Conservation (phyloP, 2,329 filamentous ascomycete species). For the Apiospora rasikravindrae region DNA sequence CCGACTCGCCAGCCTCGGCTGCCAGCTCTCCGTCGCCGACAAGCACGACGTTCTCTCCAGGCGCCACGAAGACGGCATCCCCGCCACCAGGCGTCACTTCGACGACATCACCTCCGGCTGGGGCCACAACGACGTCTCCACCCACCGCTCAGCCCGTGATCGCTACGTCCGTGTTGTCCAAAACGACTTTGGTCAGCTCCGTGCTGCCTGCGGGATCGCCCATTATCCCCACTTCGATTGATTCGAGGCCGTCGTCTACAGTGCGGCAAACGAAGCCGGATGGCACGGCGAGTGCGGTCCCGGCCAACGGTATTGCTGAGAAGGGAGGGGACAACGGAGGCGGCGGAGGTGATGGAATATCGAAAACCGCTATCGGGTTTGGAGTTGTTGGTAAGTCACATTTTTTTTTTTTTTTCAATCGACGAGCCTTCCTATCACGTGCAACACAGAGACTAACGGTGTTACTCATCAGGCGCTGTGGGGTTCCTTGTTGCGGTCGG, state of each 20-base stretch:
- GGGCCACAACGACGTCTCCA: not conserved
- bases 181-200: not conserved
- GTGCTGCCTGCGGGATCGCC: not conserved
- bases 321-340: not conserved
- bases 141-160: not conserved
- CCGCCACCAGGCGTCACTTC: not conserved
- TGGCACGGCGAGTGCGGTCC: not conserved
- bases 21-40: not conserved
- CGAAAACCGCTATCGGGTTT: slow-evolving; percentile 11
- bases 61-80: not conserved
- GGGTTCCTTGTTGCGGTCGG: slow-evolving; percentile 5
- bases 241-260: not conserved
- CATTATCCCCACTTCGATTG: not conserved
- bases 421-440: not conserved
- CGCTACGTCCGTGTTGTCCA: not conserved
- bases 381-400: slow-evolving; percentile 7
- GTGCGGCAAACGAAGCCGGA: not conserved
- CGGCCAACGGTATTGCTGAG: not conserved
- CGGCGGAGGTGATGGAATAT: not conserved
- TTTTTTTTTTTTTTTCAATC: too few relatives aligned
- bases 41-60: not conserved
- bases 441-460: not conserved
- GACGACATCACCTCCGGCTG: not conserved
- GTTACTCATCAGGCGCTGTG: not conserved
- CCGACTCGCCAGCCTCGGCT: slow-evolving; percentile 13